Conservation (phyloP, 2,329 filamentous ascomycete species). For the Colletotrichum paranaense region DNA sequence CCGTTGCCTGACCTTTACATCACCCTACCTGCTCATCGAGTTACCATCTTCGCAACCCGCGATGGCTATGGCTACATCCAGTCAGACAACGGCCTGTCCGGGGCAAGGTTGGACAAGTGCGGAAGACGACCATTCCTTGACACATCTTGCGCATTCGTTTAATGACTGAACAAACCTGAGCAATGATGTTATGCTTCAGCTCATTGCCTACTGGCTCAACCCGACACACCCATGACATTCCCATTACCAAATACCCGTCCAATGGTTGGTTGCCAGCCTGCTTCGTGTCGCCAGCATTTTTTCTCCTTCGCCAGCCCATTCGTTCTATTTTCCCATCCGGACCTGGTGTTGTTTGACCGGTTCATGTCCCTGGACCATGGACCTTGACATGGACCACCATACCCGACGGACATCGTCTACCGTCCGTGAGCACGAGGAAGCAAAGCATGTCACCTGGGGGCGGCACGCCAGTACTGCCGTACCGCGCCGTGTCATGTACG, state of each 20-base stretch:
- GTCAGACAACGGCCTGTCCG: slow-evolving; percentile 23
- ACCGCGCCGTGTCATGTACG: slow-evolving; percentile 24
- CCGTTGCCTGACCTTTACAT: not conserved
- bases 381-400: not conserved
- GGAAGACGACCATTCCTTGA: slow-evolving; percentile 29
- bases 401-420: slow-evolving; percentile 5
- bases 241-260: slow-evolving; percentile 51
- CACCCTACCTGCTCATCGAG: not conserved
- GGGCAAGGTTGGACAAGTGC: not conserved
- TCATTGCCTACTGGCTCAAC: slow-evolving; percentile 15
- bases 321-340: not conserved
- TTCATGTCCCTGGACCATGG: slow-evolving; percentile 11
- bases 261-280: slow-evolving; percentile 39
- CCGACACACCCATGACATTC: slow-evolving; percentile 44
- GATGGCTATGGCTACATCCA: not conserved
- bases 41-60: not conserved
- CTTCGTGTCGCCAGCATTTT: slow-evolving; percentile 31
- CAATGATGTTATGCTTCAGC: slow-evolving; percentile 28
- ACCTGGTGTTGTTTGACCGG: not conserved
- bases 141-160: slow-evolving; percentile 22
- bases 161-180: slow-evolving; percentile 10
- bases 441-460: slow-evolving; percentile 29
- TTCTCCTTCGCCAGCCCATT: not conserved
- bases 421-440: slow-evolving; percentile 19
- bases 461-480: not conserved